Conservation (phyloP, 352 stramenopile genomes). For the Halophytophthora batemanensis region DNA sequence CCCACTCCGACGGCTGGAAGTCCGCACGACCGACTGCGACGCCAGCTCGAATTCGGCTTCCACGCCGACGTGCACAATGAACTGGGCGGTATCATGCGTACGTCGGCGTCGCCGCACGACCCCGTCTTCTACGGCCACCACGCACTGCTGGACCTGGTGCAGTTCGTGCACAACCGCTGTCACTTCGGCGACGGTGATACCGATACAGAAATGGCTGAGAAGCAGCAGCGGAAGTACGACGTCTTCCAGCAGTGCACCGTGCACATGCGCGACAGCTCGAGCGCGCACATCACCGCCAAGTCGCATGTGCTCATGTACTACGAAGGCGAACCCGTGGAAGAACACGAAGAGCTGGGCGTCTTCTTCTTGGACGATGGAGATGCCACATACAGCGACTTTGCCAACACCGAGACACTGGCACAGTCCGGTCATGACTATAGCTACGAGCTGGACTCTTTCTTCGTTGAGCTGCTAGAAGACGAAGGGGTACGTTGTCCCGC, state of each 20-base stretch:
- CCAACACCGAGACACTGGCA: not conserved
- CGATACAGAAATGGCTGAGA: not conserved
- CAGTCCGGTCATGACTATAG: conserved; percentile 1
- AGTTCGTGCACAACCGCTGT: conserved; percentile 12
- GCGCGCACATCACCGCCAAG: not conserved
- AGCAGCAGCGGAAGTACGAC: conserved; percentile 31
- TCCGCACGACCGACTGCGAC: conserved; percentile 3
- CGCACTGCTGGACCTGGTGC: conserved; percentile 4
- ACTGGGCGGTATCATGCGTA: conserved; percentile 5
- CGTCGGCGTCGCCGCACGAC: conserved; percentile 4
- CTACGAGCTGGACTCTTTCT: conserved; percentile 8
- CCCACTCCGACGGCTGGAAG: not conserved
- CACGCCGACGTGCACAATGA: conserved; percentile 8
- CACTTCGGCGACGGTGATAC: not conserved
- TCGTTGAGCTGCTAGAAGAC: conserved; percentile 1
- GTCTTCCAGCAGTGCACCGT: conserved; percentile 26
- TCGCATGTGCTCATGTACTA: conserved; percentile 3
- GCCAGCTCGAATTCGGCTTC: conserved; percentile 5
- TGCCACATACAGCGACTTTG: conserved; percentile 4
- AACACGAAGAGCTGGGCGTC: conserved; percentile 5
- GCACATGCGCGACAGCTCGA: not conserved
- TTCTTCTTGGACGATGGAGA: conserved; percentile 7
- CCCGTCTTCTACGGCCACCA: conserved; percentile 12
- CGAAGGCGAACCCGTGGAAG: conserved; percentile 3
- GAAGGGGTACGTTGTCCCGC: conserved; percentile 2